Evolutionary conservation across 2,329 filamentous ascomycete species (phyloP).

Genomic region (Tolypocladium ovalisporum): DNA sequence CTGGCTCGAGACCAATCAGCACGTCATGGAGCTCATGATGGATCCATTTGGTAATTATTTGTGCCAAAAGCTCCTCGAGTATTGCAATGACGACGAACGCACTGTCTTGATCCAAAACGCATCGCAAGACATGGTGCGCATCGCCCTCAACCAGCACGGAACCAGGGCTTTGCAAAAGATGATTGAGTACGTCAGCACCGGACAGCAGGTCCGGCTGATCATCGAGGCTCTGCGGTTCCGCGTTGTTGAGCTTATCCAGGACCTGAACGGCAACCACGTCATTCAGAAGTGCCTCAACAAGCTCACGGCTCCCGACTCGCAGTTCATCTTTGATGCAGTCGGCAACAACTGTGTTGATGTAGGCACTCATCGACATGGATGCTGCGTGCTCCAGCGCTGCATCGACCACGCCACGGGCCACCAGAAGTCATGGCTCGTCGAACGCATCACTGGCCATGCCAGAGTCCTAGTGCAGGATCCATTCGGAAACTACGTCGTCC

Average conservation of each 20-base stretch:
- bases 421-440: conserved; percentile 80
- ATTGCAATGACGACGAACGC: conserved; percentile 88
- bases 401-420: conserved; percentile 90
- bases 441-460: conserved; percentile 80
- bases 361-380: conserved; percentile 93
- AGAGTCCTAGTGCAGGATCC: conserved; percentile 87
- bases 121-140: conserved; percentile 75
- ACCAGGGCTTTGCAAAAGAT: conserved; percentile 97
- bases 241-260: conserved; percentile 91
- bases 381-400: conserved; percentile 94
- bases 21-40: conserved; percentile 96
- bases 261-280: conserved; percentile 96
- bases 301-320: conserved; percentile 69
- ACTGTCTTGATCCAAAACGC: conserved; percentile 88
- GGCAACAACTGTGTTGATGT: conserved; percentile 79
- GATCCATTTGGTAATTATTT: conserved; percentile 99
- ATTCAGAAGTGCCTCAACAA: conserved; percentile 99
- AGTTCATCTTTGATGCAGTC: conserved; percentile 96
- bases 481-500: conserved; percentile 96
- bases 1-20: conserved; percentile 83
- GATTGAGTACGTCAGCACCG: conserved; percentile 91
- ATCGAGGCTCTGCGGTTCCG: conserved; percentile 72
- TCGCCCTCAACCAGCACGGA: conserved; percentile 94
- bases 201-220: conserved; percentile 76
- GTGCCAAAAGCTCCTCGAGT: conserved; percentile 96